phyloP scores from a whole-genome alignment of 2,329 filamentous ascomycete genomes.

The Colletotrichum higginsianum region DNA sequence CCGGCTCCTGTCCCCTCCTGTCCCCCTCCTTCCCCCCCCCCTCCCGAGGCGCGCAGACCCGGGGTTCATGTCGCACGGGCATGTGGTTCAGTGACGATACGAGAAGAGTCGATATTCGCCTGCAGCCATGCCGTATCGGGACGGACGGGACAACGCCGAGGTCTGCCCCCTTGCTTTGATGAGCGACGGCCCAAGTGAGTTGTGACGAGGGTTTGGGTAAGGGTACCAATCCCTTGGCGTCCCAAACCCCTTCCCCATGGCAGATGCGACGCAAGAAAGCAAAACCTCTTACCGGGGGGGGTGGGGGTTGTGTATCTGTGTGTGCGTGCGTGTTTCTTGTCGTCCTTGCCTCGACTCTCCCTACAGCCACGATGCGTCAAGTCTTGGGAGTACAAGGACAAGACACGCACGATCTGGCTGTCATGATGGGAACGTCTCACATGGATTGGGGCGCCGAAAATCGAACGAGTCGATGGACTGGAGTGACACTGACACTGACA shows the following conservation, averaged over 20 bases:
- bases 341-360: no score
- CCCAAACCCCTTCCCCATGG: background rate
- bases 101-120: slow-evolving; percentile 16
- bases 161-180: slow-evolving; percentile 20
- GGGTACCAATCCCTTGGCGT: slow-evolving; percentile 16
- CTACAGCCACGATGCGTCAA: no score
- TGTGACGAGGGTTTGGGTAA: background rate
- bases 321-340: no score
- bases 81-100: slow-evolving; percentile 2
- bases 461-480: no score
- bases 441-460: no score
- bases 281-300: no score
- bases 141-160: background rate
- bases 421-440: no score
- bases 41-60: background rate
- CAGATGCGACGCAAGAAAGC: slow-evolving; percentile 5
- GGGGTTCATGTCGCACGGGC: slow-evolving; percentile 6
- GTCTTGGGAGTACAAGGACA: no score
- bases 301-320: no score
- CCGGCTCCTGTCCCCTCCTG: background rate
- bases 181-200: slow-evolving; percentile 5
- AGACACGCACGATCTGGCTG: no score
- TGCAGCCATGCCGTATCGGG: slow-evolving; percentile 7
- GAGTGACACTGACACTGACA: no score
- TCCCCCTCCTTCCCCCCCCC: no score